Evolutionary conservation across 2,329 filamentous ascomycete genomes (phyloP), one percentile per base, ranked within the genome.

Genomic region (Blastomyces gilchristii): DNA sequence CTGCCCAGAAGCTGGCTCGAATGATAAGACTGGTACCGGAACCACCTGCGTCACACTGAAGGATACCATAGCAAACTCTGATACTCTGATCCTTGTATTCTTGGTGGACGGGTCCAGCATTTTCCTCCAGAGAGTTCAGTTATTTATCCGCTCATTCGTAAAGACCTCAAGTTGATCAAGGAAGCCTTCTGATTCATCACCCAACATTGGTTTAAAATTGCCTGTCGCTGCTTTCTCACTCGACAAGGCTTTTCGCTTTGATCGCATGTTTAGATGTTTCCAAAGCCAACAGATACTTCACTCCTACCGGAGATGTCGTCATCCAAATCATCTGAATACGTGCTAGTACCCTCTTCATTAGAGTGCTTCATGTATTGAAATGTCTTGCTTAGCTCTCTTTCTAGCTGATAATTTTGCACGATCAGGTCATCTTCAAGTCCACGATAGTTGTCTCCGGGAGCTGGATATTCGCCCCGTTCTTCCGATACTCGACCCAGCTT

Each of bases 401-500:
- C 28, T 2, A 61, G 47, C 43, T 37, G 6, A 53, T 61, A 53
- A 41, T 53, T 47, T 18, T 53, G 34, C 6, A 34, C 4, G 18
- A 37, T 52, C n/a, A 50, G n/a, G 18, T 25, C 22, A 9, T 50
- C 14, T 28, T 61, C 47, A 47, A 61, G 34, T 47, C 37, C 25
- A 31, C n/a, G 45, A 39, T 52, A 53, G 45, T 61, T 31, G 59
- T 53, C 59, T 39, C 53, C 59, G 14, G 41, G 34, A 45, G 22
- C n/a, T 52, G 34, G 59, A 25, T 61, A 61, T 43, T 9, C 12
- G 34, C 53, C 45, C n/a, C 43, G 43, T 22, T 50, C 47, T 16
- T 28, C 3, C 18, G n/a, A 54, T 31, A 43, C 31, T 11, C 31
- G 12, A 52, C 54, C 49, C 8, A 28, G 60, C 18, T 9, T 61